These are phyloP conservation scores for Medakamo hakoo DNA, from an alignment of 139 green algal species.

Conservation along the genomic window DNA sequence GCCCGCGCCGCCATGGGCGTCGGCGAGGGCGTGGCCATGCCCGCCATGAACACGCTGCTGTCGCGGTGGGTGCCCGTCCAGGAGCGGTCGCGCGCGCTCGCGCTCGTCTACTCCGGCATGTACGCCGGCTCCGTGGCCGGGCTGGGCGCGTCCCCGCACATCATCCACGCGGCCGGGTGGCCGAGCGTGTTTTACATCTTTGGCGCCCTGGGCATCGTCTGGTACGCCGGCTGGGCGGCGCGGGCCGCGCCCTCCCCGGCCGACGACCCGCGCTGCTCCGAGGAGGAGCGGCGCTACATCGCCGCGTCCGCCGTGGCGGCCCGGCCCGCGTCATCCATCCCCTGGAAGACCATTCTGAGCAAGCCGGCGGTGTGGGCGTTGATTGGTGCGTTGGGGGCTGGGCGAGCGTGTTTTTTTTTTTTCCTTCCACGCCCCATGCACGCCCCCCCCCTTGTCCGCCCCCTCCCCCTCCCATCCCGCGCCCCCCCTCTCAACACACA, in stretches of 20 bases:
- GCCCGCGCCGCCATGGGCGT: constrained; percentile 83
- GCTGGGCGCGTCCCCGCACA: constrained; percentile 36
- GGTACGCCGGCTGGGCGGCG: constrained; percentile 44
- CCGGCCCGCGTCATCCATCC: constrained; percentile 31
- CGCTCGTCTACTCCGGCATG: constrained; percentile 92
- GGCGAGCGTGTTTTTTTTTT: too few relatives aligned
- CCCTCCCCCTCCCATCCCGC: too few relatives aligned
- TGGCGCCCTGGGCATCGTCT: constrained; percentile 55
- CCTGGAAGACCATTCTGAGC: constrained; percentile 75
- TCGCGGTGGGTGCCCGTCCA: constrained; percentile 73
- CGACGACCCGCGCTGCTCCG: constrained; percentile 36
- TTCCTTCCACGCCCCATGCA: too few relatives aligned
- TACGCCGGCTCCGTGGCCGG: constrained; percentile 81
- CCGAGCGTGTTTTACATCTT: constrained; percentile 89
- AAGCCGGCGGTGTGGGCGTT: constrained; percentile 85
- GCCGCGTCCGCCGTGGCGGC: not conserved
- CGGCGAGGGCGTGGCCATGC: constrained; percentile 95
- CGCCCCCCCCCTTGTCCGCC: too few relatives aligned
- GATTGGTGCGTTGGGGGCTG: too few relatives aligned
- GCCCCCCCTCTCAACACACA: too few relatives aligned
- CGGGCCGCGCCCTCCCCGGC: constrained; percentile 33
- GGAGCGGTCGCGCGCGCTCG: constrained; percentile 75
- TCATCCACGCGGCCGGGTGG: constrained; percentile 68
- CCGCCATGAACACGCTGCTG: constrained; percentile 96
- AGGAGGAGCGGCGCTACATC: constrained; percentile 16